These are phyloP conservation scores for Penicillium frequentans DNA, from an alignment of 2,329 filamentous ascomycete species.

Conservation along the genomic window DNA sequence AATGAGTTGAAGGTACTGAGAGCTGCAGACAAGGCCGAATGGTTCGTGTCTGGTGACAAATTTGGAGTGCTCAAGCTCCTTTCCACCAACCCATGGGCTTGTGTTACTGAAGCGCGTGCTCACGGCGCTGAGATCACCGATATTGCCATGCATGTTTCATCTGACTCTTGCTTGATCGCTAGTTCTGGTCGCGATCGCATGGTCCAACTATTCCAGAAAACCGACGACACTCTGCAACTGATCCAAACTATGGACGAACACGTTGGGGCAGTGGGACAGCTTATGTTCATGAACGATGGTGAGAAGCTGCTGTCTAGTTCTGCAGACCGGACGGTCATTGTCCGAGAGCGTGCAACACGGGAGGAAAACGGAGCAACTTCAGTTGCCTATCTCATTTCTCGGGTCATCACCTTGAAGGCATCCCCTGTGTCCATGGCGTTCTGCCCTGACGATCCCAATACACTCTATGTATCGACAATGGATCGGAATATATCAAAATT, in stretches of 20 bases:
- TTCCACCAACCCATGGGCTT: slow-evolving; percentile 55
- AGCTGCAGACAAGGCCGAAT: slow-evolving; percentile 61
- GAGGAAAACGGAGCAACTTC: slow-evolving; percentile 56
- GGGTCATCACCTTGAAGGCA: slow-evolving; percentile 78
- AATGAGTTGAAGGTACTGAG: slow-evolving; percentile 62
- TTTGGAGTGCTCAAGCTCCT: slow-evolving; percentile 68
- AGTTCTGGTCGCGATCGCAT: slow-evolving; percentile 86
- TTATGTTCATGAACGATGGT: slow-evolving; percentile 73
- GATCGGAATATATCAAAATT: slow-evolving; percentile 62
- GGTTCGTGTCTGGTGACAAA: slow-evolving; percentile 81
- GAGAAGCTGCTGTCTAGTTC: slow-evolving; percentile 79
- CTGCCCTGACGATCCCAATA: slow-evolving; percentile 59
- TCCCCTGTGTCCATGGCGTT: slow-evolving; percentile 83
- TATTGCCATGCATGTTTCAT: slow-evolving; percentile 69
- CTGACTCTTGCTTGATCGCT: slow-evolving; percentile 67
- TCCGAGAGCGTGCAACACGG: slow-evolving; percentile 74
- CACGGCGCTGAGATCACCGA: slow-evolving; percentile 84
- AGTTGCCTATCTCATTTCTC: slow-evolving; percentile 74
- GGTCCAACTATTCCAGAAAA: slow-evolving; percentile 79
- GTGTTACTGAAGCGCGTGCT: slow-evolving; percentile 73
- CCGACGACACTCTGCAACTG: slow-evolving; percentile 64
- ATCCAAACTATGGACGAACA: slow-evolving; percentile 93
- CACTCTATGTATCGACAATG: slow-evolving; percentile 60
- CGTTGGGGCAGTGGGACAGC: slow-evolving; percentile 75
- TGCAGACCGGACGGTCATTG: slow-evolving; percentile 79